These are phyloP conservation scores for Malus hybrid DNA, from an alignment of 331 rosid genomes.

Conservation along the genomic window DNA sequence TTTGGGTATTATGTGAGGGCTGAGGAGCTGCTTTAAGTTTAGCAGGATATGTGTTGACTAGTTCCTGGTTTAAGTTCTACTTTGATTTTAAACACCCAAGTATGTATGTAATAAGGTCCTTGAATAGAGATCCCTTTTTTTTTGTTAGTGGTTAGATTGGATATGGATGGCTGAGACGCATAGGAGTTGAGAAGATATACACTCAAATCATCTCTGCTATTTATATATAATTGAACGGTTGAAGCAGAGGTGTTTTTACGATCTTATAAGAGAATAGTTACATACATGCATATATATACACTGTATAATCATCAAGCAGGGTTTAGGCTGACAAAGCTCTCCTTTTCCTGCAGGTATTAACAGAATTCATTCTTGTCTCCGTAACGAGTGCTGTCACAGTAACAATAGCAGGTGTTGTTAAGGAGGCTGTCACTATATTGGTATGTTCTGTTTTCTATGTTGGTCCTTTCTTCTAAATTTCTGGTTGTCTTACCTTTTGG, in stretches of 20 bases:
- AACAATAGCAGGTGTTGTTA: conserved; percentile 93
- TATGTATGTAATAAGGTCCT: not conserved
- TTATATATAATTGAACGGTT: not conserved
- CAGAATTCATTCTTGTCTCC: conserved; percentile 82
- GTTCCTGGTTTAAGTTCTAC: not conserved
- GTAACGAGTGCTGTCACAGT: conserved; percentile 96
- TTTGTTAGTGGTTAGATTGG: not conserved
- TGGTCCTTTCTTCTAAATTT: not conserved
- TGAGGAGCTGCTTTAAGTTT: not conserved
- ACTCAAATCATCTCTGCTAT: not conserved
- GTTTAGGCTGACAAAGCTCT: conserved; percentile 7
- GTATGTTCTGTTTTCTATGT: conserved; percentile 33
- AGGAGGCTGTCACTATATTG: conserved; percentile 98
- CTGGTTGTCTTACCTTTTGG: not conserved
- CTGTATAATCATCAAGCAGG: not conserved
- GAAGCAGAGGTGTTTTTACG: not conserved
- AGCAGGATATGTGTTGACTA: not conserved
- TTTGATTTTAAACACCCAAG: not conserved
- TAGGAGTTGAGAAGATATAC: not conserved
- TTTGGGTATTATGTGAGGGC: not conserved
- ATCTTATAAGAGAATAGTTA: not conserved
- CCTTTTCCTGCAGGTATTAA: conserved; percentile 62
- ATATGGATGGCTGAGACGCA: not conserved
- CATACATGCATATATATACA: not conserved
- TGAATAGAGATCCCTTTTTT: not conserved